Conservation (phyloP, 2,329 filamentous ascomycete species). For the Cladorrhinum sp. region DNA sequence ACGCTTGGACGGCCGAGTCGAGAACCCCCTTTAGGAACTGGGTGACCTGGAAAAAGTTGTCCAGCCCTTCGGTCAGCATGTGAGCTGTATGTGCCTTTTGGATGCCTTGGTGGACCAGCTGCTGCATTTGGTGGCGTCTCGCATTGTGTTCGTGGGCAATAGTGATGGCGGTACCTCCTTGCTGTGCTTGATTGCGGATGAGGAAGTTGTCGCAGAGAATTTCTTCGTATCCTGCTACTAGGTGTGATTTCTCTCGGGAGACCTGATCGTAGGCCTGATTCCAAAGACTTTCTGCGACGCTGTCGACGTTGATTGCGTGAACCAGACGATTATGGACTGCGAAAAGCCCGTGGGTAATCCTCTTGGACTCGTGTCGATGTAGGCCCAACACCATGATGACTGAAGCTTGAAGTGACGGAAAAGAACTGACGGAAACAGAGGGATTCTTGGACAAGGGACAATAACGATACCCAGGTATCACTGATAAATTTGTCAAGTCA, state of each 20-base stretch:
- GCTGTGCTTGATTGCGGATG: not conserved
- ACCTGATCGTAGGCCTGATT: slow-evolving; percentile 30
- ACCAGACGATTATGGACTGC: too few relatives aligned
- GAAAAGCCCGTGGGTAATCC: too few relatives aligned
- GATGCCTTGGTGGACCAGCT: slow-evolving; percentile 29
- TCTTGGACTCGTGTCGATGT: too few relatives aligned
- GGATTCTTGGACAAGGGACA: too few relatives aligned
- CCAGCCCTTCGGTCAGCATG: slow-evolving; percentile 25
- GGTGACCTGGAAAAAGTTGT: slow-evolving; percentile 23
- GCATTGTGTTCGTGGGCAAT: slow-evolving; percentile 2
- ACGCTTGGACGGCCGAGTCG: slow-evolving; percentile 26
- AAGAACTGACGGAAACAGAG: too few relatives aligned
- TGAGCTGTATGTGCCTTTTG: slow-evolving; percentile 26
- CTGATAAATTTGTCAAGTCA: too few relatives aligned
- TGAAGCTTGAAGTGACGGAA: too few relatives aligned
- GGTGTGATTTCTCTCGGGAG: slow-evolving; percentile 21
- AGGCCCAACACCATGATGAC: too few relatives aligned
- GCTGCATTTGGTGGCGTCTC: slow-evolving; percentile 28
- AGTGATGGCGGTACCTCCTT: not conserved
- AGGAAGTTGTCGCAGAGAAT: slow-evolving; percentile 19
- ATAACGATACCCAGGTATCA: too few relatives aligned
- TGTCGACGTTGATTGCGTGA: too few relatives aligned
- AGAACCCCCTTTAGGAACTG: slow-evolving; percentile 25
- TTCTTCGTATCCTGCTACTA: slow-evolving; percentile 25
- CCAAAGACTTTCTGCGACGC: slow-evolving; percentile 18